Base-by-base conservation (phyloP, 768 basidiomycete species). In the Podaxis sp. region DNA sequence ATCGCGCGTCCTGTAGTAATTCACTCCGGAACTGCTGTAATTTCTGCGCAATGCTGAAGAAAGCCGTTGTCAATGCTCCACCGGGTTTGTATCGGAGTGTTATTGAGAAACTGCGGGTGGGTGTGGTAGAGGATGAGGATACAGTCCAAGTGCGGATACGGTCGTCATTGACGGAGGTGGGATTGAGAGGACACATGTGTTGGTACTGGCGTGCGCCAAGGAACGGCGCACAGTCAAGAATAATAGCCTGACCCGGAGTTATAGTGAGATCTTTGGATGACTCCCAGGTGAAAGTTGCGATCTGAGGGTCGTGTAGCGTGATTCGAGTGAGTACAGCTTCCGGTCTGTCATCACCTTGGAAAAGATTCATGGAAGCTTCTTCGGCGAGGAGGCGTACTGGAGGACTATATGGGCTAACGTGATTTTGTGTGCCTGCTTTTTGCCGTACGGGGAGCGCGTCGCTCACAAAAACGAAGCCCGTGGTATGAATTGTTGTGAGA, bases 101-200 rank as follows among this genome's bases (percentile, higher is more conserved):
- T 9, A 86, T 63, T 14, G 77, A 69, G 67, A 81, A 80, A 10
- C 60, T 4, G 48, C 47, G 47, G 51, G 62, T 57, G 57, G 62
- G 55, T 61, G 55, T n/a, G 52, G 55, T 58, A 52, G 55, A 63
- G 18, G 69, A 42, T 13, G 76, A 76, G 18, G 86, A 85, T 16
- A 87, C 74, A 0, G 85, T 86, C 85, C 85, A 88, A 3, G 85
- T 87, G 10, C 85, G 81, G 13, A 88, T 79, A 50, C 82, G 79
- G 64, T 88, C 84, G 66, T 87, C 85, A 65, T 84, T 84, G 11
- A 82, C 71, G 10, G 76, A 73, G 18, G 71, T 77, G 0, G 79
- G 78, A 11, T 77, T 73, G 10, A 65, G 57, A 35, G 75, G 75
- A 2, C 81, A 75, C 76, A 86, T 85, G 65, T 87, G 86, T 51